phyloP scores from a whole-genome alignment of 805 yeast genomes.

The Pichia eremophila region DNA sequence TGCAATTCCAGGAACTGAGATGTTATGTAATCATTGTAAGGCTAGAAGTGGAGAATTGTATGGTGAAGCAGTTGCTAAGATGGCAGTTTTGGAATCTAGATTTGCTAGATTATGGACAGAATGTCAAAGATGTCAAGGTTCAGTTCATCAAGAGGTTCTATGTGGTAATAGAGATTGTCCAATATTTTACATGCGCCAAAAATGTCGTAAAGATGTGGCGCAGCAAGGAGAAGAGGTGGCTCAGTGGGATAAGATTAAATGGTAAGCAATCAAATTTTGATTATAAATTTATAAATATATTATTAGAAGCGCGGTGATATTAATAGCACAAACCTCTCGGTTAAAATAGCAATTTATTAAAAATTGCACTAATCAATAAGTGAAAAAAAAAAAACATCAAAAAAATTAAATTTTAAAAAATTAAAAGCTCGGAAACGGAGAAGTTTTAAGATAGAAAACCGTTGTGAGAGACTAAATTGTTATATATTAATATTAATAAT shows the following conservation, averaged over 20 bases:
- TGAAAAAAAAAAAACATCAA: no score
- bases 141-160: conserved; percentile 87
- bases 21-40: conserved; percentile 69
- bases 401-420: no score
- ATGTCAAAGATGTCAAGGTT: conserved; percentile 96
- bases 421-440: neutral
- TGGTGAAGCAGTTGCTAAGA: conserved; percentile 68
- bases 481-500: no score
- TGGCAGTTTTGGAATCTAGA: conserved; percentile 71
- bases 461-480: neutral
- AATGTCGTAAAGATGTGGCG: conserved; percentile 64
- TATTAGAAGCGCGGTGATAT: no score
- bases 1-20: conserved; percentile 49
- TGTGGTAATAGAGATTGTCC: conserved; percentile 97
- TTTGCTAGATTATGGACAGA: conserved; percentile 94
- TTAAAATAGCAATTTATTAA: no score
- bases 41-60: conserved; percentile 67
- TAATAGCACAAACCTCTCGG: no score
- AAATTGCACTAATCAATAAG: no score
- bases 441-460: neutral
- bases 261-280: conserved; percentile 34
- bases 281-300: no score
- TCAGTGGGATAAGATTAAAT: conserved; percentile 54
- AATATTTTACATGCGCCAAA: conserved; percentile 91
- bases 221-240: conserved; percentile 48